phyloP scores from a whole-genome alignment of 2,329 filamentous ascomycete genomes.

The Penicillium aurantiogriseum region DNA sequence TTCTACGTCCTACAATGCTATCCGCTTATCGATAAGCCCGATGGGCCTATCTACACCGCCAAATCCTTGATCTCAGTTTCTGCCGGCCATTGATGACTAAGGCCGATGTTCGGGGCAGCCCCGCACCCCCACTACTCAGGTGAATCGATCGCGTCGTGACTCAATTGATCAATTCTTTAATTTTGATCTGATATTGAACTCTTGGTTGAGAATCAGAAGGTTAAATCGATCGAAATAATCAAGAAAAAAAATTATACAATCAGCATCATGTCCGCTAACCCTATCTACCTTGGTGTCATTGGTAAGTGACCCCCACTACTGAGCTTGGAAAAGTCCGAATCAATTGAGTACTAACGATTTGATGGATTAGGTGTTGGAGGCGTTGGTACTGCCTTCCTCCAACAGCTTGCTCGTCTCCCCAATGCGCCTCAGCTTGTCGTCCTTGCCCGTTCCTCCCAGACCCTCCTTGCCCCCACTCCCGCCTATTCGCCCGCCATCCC shows the following conservation, averaged over 20 bases:
- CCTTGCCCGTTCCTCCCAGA: conserved; percentile 81
- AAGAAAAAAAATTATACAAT: not conserved
- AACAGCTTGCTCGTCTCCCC: conserved; percentile 71
- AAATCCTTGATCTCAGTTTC: not conserved
- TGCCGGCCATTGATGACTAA: not conserved
- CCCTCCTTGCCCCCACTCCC: conserved; percentile 69
- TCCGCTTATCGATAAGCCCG: conserved; percentile 5
- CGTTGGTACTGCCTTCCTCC: conserved; percentile 87
- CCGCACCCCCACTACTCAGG: conserved; percentile 8
- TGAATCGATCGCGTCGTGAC: conserved; percentile 10
- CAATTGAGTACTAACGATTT: conserved; percentile 2
- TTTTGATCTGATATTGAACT: not conserved
- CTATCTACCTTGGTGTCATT: conserved; percentile 45
- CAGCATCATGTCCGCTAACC: conserved; percentile 30
- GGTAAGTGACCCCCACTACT: conserved; percentile 29
- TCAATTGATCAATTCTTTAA: conserved; percentile 4
- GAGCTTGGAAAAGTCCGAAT: not conserved
- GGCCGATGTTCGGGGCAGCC: conserved; percentile 11
- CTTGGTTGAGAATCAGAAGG: conserved; percentile 15
- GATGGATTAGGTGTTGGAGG: conserved; percentile 72
- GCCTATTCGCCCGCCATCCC: conserved; percentile 64
- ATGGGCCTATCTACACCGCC: conserved; percentile 1
- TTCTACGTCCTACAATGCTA: not conserved
- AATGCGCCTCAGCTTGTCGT: conserved; percentile 75
- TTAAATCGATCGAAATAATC: not conserved